phyloP scores from a whole-genome alignment of 2,329 filamentous ascomycete species.

The Diaporthe velutina region DNA sequence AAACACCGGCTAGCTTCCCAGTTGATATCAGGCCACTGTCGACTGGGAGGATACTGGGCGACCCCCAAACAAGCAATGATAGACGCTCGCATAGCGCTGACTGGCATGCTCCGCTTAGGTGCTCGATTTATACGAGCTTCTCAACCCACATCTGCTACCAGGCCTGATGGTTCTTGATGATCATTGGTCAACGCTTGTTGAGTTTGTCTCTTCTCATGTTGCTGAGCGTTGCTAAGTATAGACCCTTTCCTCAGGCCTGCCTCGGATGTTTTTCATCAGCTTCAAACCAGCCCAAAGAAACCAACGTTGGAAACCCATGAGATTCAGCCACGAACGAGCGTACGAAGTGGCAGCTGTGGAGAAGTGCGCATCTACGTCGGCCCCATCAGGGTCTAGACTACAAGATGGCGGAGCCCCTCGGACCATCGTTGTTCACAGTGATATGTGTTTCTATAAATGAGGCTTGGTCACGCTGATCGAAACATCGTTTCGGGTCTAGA shows the following conservation, averaged over 20 bases:
- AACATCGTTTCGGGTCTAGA: not conserved
- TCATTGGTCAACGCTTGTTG: not conserved
- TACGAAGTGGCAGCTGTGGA: not conserved
- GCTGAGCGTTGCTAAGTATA: not conserved
- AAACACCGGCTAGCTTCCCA: not conserved
- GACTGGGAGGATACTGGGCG: not conserved
- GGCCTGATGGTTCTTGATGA: not conserved
- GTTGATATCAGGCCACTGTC: not conserved
- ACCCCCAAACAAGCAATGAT: not conserved
- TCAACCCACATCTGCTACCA: not conserved
- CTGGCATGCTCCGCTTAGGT: not conserved
- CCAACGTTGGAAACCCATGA: not conserved
- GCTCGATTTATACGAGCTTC: slow-evolving; percentile 4
- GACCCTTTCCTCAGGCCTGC: not conserved
- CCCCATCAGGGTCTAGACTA: not conserved
- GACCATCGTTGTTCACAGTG: not conserved
- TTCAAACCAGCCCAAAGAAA: not conserved
- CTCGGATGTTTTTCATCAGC: not conserved
- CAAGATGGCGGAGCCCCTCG: not conserved
- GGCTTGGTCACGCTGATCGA: not conserved
- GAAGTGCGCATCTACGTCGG: not conserved
- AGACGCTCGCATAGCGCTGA: not conserved
- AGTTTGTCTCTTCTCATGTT: not conserved
- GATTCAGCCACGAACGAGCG: not conserved
- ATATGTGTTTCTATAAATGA: not conserved